phyloP scores from a whole-genome alignment of 1,139 yeast genomes.

The Lodderomyces metapsilosis region DNA sequence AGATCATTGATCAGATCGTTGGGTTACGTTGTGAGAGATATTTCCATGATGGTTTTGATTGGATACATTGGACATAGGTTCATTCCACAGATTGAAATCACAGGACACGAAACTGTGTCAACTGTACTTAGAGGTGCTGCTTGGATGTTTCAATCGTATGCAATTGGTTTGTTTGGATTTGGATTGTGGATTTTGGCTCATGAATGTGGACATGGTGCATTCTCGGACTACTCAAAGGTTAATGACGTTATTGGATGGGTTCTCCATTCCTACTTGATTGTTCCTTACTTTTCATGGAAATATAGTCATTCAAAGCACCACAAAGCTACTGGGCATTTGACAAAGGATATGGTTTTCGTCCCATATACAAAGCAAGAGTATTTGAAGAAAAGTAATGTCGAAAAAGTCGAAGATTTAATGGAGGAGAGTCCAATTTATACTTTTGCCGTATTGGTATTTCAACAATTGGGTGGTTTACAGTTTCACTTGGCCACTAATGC shows the following conservation, averaged over 20 bases:
- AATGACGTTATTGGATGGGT: constrained; percentile 83
- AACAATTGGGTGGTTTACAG: constrained; percentile 79
- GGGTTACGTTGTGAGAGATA: constrained; percentile 65
- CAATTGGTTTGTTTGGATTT: constrained; percentile 68
- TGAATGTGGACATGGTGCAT: constrained; percentile 89
- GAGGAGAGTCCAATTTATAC: constrained; percentile 77
- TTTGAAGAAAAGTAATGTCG: constrained; percentile 36
- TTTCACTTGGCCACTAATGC: constrained; percentile 66
- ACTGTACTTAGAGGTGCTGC: constrained; percentile 31
- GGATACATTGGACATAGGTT: constrained; percentile 54
- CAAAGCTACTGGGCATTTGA: constrained; percentile 81
- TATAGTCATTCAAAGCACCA: constrained; percentile 82
- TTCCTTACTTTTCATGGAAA: constrained; percentile 88
- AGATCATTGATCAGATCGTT: constrained; percentile 57
- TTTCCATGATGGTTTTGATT: constrained; percentile 47
- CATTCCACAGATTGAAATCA: constrained; percentile 38
- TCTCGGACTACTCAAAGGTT: constrained; percentile 64
- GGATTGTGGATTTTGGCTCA: constrained; percentile 88
- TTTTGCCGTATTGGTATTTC: constrained; percentile 53
- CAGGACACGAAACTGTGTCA: constrained; percentile 23
- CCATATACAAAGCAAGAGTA: constrained; percentile 65
- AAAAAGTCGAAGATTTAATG: constrained; percentile 53
- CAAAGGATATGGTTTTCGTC: constrained; percentile 80
- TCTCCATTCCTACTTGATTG: constrained; percentile 72
- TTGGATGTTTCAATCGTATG: constrained; percentile 39